A percentile compares a stretch with the other conserved stretches of the same genome.
Conservation (phyloP, 768 basidiomycete species). For the Mycena haematopus region DNA sequence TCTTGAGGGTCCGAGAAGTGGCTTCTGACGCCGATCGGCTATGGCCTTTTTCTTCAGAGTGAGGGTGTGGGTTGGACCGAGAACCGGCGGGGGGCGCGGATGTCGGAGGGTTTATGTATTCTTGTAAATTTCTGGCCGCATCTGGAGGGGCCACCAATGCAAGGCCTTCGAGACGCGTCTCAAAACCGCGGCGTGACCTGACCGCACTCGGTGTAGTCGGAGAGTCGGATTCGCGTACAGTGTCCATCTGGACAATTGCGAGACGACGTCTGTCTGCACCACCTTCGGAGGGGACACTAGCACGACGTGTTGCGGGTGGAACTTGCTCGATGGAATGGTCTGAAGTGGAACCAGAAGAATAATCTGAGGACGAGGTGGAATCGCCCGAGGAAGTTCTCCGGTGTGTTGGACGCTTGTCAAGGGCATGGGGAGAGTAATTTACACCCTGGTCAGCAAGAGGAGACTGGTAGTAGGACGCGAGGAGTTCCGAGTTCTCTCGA, state of each 20-base stretch:
- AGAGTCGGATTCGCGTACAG: conserved; percentile 36
- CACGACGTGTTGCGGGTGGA: conserved; percentile 44
- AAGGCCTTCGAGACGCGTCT: conserved; percentile 53
- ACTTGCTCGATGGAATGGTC: conserved; percentile 30
- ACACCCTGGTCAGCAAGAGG: conserved; percentile 49
- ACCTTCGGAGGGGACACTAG: conserved; percentile 62
- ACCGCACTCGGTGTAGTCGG: conserved; percentile 38
- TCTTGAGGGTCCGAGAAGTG: conserved; percentile 35
- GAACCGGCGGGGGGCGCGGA: conserved; percentile 49
- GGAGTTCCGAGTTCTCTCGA: conserved; percentile 49
- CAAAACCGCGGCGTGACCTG: conserved; percentile 47
- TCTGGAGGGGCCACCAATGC: conserved; percentile 79
- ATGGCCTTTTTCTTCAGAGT: conserved; percentile 39
- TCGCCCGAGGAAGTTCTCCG: conserved; percentile 29
- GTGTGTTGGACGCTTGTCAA: conserved; percentile 7
- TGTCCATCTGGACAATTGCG: conserved; percentile 69
- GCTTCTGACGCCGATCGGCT: conserved; percentile 58
- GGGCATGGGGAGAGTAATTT: conserved; percentile 27
- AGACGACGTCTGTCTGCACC: conserved; percentile 69
- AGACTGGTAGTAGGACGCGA: conserved; percentile 64
- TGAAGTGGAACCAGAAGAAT: conserved; percentile 49
- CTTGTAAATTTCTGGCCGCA: conserved; percentile 59
- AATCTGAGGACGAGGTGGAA: conserved; percentile 57
- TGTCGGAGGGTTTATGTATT: conserved; percentile 59
- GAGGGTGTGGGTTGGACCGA: conserved; percentile 26